Base-by-base conservation (phyloP, 2,329 filamentous ascomycete genomes). In the Alternaria gansuensis region DNA sequence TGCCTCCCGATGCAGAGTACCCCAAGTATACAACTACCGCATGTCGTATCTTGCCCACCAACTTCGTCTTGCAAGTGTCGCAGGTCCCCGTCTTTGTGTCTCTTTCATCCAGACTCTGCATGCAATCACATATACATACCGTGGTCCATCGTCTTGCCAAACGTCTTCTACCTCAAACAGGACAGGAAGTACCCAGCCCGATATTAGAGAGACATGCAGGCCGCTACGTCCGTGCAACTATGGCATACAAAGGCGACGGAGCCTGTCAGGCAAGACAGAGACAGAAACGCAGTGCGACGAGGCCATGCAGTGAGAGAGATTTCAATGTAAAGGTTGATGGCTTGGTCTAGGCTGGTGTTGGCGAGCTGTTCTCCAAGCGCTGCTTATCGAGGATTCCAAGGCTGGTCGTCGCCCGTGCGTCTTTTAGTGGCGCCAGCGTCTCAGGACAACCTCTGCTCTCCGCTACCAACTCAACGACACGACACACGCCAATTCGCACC, bases 381-480 rank as follows among this genome's bases (percentile, higher is more conserved):
- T 60, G 60, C 63, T 56, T 43, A 44, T 63, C 57, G 61, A 60
- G 40, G 37, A n/a, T 37, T 40, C 37, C 37, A 40, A 60, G 26
- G 59, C 45, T 49, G 57, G 63, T 64, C 62, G 62, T 59, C 59
- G 48, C 31, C 44, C 44, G 44, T 48, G 44, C 44, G 44, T 23
- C 44, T 33, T 36, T 36, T 48, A 48, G 44, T 36, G 44, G 44
- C 44, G 44, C 44, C 29, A 48, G 44, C 51, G 57, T 64, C 63
- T 65, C 66, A 68, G 67, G 29, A 63, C 62, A 62, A 63, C 64
- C 64, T 65, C 59, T 64, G 63, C 63, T 51, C 58, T 52, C 51
- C 53, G 26, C 44, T 54, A 55, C 59, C 65, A 66, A 64, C 72
- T 60, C 57, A 62, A 66, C 67, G 60, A 63, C 68, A 61, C 65